Base-by-base conservation (phyloP, 805 yeast species). In the Cyberlindnera maclurae region DNA sequence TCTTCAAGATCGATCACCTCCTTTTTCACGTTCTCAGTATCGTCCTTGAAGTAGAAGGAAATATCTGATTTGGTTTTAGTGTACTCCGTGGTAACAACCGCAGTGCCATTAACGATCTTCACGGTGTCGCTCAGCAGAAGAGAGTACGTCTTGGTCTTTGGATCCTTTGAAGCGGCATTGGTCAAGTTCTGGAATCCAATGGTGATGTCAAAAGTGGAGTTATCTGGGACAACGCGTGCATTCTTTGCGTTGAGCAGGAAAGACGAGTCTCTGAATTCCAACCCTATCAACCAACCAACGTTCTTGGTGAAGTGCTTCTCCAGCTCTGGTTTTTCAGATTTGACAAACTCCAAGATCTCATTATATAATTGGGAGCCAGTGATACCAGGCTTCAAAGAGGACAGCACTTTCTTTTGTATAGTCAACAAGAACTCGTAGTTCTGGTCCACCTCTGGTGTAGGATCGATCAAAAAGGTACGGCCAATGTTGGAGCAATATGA, bases 401-500 rank as follows among this genome's bases (percentile, higher is more conserved):
- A 45, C 11, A 80, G 57, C n/a, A 86, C 73, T 54, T 77, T 75
- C 33, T 69, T 67, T 63, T 90, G 95, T 32, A 88, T 70, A 35
- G 70, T 70, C 40, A 85, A 60, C 48, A 89, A 66, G 51, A 84
- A 77, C 44, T 82, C 90, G 60, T 90, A 90, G 59, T 84, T 82
- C 38, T 68, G 64, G 49, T 83, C 90, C 68, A 86, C 79, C 46
- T 78, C 82, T 37, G 76, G 73, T 4, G 94, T 71, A 10, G 97
- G 97, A 57, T 86, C 95, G 53, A 90, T 85, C 57, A 90, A 68
- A 51, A 85, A 90, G 1, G 96, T 84, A 60, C 97, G 74, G 8
- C 82, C 89, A 34, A 90, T 66, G 51, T 84, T 86, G 6, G 96
- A 83, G 59, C 96, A 86, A 62, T 90, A 90, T 33, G 83, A 79